Evolutionary conservation across 352 stramenopile genomes (phyloP).

Genomic region (Pilasporangium apinafurcum): DNA sequence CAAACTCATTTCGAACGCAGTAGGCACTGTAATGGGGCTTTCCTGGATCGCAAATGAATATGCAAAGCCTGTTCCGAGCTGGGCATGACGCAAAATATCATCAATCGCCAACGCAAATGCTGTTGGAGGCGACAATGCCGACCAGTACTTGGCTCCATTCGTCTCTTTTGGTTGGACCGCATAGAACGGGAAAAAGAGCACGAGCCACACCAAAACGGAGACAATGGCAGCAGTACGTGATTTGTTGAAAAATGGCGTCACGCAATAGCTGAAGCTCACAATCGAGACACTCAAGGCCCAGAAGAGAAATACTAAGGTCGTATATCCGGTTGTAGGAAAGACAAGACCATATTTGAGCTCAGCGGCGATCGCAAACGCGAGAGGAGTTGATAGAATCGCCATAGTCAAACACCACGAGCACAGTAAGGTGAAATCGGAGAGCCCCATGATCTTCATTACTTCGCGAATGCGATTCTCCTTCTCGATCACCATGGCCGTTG

Average conservation of each 20-base stretch:
- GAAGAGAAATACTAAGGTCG: slow-evolving; percentile 58
- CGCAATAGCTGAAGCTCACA: slow-evolving; percentile 47
- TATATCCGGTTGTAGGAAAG: slow-evolving; percentile 50
- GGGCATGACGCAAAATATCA: slow-evolving; percentile 40
- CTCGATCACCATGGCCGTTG: slow-evolving; percentile 65
- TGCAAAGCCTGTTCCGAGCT: slow-evolving; percentile 48
- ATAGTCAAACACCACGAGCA: slow-evolving; percentile 47
- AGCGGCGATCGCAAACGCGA: slow-evolving; percentile 31
- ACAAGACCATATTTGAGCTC: slow-evolving; percentile 60
- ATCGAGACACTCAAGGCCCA: slow-evolving; percentile 51
- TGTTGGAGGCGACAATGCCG: slow-evolving; percentile 43
- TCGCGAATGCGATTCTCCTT: slow-evolving; percentile 72
- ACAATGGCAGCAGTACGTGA: slow-evolving; percentile 47
- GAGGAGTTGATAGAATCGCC: slow-evolving; percentile 31
- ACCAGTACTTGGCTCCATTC: slow-evolving; percentile 34
- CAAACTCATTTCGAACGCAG: slow-evolving; percentile 35
- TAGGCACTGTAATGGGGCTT: slow-evolving; percentile 29
- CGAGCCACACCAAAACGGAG: slow-evolving; percentile 57
- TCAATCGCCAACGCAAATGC: slow-evolving; percentile 66
- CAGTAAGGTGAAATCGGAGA: slow-evolving; percentile 51
- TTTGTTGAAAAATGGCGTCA: slow-evolving; percentile 65
- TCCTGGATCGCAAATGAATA: slow-evolving; percentile 38
- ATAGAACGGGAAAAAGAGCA: slow-evolving; percentile 68
- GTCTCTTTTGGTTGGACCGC: slow-evolving; percentile 34
- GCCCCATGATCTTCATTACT: slow-evolving; percentile 80